Base-by-base conservation (phyloP, 441 rosid genomes). In the Gossypium trilobum region DNA sequence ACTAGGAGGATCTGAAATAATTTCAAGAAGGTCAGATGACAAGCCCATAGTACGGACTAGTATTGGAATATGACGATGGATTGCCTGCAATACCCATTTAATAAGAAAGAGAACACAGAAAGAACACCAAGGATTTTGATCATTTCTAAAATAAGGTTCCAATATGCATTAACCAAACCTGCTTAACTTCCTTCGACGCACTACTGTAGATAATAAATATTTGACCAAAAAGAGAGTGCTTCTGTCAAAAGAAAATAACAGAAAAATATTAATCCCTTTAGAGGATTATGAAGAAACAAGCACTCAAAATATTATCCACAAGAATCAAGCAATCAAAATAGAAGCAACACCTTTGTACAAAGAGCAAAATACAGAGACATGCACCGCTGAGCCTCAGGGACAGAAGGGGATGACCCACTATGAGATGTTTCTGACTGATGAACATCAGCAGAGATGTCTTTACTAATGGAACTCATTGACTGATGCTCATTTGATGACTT, bases 11-110 rank as follows among this genome's bases (percentile, higher is more conserved):
- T 95, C 98, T 64, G 97, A 86, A 75, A 95, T 86, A 77, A 95
- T 90, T 84, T 85, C 89, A 81, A 95, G 98, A 78, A 91, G 97
- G 74, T 85, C 94, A 46, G 89, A 74, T 29, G 99, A 95, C 22
- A 96, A 79, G 46, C 99, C 98, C 88, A 93, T 95, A 10, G 99
- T 95, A 46, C 98, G 99, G 74, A 93, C 93, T 71, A 95, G 87
- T 73, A 91, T 88, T 9, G 98, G 99, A 73, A 90, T 87, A 75
- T 95, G 99, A 72, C 79, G 93, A 73, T 87, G 89, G 74, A 93
- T 88, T 71, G 97, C 99, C 99, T 95, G 92, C 81, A 84, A 52
- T 77, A 77, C 33, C 68, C 59, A 77, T 73, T 51, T 71, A 63
- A 66, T 74, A 58, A 76, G 78, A 66, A 78, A 74, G 71, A 46